Evolutionary conservation across 345 rosid species (phyloP).

Genomic region (Salix udensis): DNA sequence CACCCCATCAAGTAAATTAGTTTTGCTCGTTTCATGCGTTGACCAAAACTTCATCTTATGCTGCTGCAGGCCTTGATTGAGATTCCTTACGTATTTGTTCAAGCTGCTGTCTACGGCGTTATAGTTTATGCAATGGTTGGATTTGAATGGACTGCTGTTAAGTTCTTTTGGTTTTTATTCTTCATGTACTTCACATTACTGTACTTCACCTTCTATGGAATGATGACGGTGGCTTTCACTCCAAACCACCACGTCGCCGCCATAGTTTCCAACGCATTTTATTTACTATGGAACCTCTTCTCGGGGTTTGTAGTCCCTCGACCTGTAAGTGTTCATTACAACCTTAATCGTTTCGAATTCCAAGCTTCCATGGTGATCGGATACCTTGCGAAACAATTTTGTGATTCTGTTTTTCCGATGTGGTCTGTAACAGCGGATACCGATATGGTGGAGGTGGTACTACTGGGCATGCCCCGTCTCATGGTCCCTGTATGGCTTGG

Average conservation of each 20-base stretch:
- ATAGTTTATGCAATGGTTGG: slow-evolving; percentile 64
- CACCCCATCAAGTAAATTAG: not conserved
- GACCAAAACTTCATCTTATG: not conserved
- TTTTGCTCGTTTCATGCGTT: not conserved
- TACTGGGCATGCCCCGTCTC: slow-evolving; percentile 19
- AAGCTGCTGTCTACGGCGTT: slow-evolving; percentile 42
- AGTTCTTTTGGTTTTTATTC: slow-evolving; percentile 64
- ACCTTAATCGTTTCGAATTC: not conserved
- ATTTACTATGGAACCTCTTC: slow-evolving; percentile 52
- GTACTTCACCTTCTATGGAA: slow-evolving; percentile 68
- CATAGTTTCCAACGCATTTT: slow-evolving; percentile 49
- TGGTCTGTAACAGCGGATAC: slow-evolving; percentile 10
- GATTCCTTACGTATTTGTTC: slow-evolving; percentile 51
- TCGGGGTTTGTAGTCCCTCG: slow-evolving; percentile 62
- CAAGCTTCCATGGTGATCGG: not conserved
- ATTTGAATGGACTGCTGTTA: slow-evolving; percentile 49
- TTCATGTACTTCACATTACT: slow-evolving; percentile 54
- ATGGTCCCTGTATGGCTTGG: slow-evolving; percentile 26
- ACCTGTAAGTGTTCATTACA: slow-evolving; percentile 33
- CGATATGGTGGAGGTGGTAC: slow-evolving; percentile 31
- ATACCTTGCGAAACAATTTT: not conserved
- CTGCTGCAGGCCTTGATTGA: slow-evolving; percentile 48
- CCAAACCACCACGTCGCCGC: slow-evolving; percentile 58
- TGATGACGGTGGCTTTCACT: slow-evolving; percentile 68
- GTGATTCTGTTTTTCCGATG: not conserved